Base-by-base conservation (phyloP, 331 rosid species). In the Saraca asoca region DNA sequence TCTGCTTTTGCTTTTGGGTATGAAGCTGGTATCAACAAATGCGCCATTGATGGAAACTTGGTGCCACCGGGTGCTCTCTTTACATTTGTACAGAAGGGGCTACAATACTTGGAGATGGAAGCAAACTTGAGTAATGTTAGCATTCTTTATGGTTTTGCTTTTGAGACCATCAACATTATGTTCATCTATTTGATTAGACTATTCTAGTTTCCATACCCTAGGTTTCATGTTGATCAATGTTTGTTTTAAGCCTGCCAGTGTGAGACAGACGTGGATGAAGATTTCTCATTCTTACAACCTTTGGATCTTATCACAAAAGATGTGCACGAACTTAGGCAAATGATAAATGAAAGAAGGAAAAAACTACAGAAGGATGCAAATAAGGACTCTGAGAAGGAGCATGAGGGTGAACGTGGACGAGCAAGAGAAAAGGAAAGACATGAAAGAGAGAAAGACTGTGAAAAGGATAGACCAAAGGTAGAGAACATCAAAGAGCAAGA, bases 31-130 rank as follows among this genome's bases (percentile, higher is more conserved):
- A 90, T 93, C 62, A 86, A 82, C 83, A 93, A 88, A 82, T 72
- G 82, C 80, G 53, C 96, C 17, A 86, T 87, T 15, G 97, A 93
- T 83, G 97, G 98, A 34, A 88, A 85, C 77, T 72, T 93, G 86
- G 91, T 93, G 62, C 97, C 97, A 0, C 95, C 95, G 1, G 87
- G 86, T 71, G 85, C 97, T 64, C 97, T 93, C 20, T 75, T 93
- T 78, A 88, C 87, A 52, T 80, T 88, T 85, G 82, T 93, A 57
- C 98, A 93, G 70, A 93, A 93, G 78, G 98, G 98, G 46, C 89
- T 93, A 68, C 97, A 90, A 64, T 93, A 90, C 81, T 83, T 93
- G 82, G 98, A 93, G 87, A 90, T 90, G 98, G 98, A 93, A 77
- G 98, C 91, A 57, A 93, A 93, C 85, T 78, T 93, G 88, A 93